Evolutionary conservation across 1,284 basidiomycete species (phyloP).

Genomic region (Lentinula novae-zelandiae): DNA sequence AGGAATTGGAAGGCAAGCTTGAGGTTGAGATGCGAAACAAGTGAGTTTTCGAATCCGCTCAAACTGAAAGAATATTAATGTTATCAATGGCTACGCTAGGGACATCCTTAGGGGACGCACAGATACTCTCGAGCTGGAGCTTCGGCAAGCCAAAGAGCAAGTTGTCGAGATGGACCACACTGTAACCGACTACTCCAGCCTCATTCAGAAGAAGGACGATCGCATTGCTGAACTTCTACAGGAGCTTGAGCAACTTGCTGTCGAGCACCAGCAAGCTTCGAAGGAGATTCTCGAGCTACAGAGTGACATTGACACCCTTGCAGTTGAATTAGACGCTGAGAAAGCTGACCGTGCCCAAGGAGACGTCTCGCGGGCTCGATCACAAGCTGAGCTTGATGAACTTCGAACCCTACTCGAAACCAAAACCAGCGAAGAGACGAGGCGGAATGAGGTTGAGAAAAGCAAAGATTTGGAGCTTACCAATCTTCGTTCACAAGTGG

Average conservation of each 20-base stretch:
- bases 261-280: constrained; percentile 50
- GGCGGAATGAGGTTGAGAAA: constrained; percentile 80
- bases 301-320: constrained; percentile 66
- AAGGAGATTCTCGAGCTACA: constrained; percentile 67
- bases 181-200: constrained; percentile 73
- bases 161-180: constrained; percentile 75
- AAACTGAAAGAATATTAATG: constrained; percentile 4
- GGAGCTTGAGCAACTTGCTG: constrained; percentile 51
- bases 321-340: constrained; percentile 62
- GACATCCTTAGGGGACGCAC: constrained; percentile 59
- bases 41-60: constrained; percentile 39
- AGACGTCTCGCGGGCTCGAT: constrained; percentile 47
- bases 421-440: constrained; percentile 84
- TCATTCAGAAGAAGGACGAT: constrained; percentile 78
- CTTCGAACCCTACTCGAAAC: constrained; percentile 78
- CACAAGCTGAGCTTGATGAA: constrained; percentile 86
- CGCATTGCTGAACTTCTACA: constrained; percentile 60
- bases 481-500: constrained; percentile 68
- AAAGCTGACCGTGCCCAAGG: constrained; percentile 60
- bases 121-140: constrained; percentile 61
- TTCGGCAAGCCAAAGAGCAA: constrained; percentile 75
- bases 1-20: constrained; percentile 76
- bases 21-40: constrained; percentile 60
- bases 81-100: constrained; percentile 32
- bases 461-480: constrained; percentile 84